Conservation (phyloP, 805 yeast genomes). For the Metschnikowia cubensis region DNA sequence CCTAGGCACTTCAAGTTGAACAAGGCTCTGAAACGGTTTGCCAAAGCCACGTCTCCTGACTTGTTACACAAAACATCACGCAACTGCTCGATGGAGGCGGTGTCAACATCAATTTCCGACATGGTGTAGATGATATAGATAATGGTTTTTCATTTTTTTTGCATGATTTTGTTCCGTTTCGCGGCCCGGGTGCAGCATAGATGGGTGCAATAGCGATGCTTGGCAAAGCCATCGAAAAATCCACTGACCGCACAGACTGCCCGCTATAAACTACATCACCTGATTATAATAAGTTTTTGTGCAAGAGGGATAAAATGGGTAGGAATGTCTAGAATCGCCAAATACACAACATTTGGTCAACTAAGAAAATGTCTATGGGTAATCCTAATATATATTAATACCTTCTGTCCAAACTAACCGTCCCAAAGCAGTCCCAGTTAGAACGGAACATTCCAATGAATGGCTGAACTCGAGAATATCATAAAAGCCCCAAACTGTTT, state of each 20-base stretch:
- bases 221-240: background rate
- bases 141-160: constrained; percentile 3
- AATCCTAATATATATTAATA: too few relatives aligned
- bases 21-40: constrained; percentile 88
- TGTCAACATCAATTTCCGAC: constrained; percentile 38
- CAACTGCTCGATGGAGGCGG: constrained; percentile 54
- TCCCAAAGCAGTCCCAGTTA: too few relatives aligned
- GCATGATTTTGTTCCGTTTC: constrained; percentile 4
- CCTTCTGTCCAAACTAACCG: too few relatives aligned
- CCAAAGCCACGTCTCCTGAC: constrained; percentile 67
- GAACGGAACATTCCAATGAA: too few relatives aligned
- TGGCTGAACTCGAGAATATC: too few relatives aligned
- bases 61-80: constrained; percentile 68
- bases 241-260: too few relatives aligned
- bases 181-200: constrained; percentile 4
- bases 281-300: background rate
- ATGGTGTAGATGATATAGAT: constrained; percentile 12
- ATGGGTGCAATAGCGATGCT: constrained; percentile 2
- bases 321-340: too few relatives aligned
- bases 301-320: too few relatives aligned
- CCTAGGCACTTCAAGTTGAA: constrained; percentile 88
- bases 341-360: too few relatives aligned
- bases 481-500: too few relatives aligned
- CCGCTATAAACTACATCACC: background rate
- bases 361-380: too few relatives aligned